Conservation (phyloP, 768 basidiomycete genomes). For the Tricholomella constricta region DNA sequence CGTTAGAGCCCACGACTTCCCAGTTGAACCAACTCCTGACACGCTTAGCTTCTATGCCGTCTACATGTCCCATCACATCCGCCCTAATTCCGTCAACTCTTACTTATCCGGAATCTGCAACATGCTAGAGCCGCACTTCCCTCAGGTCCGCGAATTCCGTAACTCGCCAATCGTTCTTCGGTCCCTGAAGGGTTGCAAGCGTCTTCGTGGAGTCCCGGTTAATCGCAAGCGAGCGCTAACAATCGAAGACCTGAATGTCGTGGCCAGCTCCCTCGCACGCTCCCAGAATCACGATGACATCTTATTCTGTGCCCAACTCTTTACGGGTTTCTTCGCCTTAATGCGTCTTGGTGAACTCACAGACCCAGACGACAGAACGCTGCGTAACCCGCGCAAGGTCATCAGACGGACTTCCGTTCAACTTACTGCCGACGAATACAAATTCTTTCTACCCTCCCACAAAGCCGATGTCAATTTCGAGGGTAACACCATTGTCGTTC, state of each 20-base stretch:
- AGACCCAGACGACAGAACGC: neutral
- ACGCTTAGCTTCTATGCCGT: too few relatives aligned
- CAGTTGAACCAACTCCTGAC: slow-evolving; percentile 14
- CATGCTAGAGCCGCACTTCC: slow-evolving; percentile 32
- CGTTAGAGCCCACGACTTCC: neutral
- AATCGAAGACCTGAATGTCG: neutral
- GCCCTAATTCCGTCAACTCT: too few relatives aligned
- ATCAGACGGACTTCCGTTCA: too few relatives aligned
- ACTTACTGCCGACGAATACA: too few relatives aligned
- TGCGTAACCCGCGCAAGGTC: neutral
- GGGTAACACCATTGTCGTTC: too few relatives aligned
- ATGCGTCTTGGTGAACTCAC: neutral
- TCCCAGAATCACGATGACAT: neutral
- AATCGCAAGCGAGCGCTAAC: neutral
- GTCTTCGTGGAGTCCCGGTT: neutral
- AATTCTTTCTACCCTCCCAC: too few relatives aligned
- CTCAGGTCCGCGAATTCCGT: slow-evolving; percentile 22
- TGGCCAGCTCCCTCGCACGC: neutral
- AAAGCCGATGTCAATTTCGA: too few relatives aligned
- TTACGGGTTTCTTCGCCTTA: too few relatives aligned
- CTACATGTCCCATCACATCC: too few relatives aligned
- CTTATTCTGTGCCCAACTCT: neutral
- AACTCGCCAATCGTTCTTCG: neutral
- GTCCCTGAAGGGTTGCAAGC: neutral
- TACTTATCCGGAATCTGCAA: slow-evolving; percentile 41